Evolutionary conservation across 2,329 filamentous ascomycete species (phyloP), one percentile per base, ranked within the genome.

Genomic region (Ascochyta viciae-villosae): DNA sequence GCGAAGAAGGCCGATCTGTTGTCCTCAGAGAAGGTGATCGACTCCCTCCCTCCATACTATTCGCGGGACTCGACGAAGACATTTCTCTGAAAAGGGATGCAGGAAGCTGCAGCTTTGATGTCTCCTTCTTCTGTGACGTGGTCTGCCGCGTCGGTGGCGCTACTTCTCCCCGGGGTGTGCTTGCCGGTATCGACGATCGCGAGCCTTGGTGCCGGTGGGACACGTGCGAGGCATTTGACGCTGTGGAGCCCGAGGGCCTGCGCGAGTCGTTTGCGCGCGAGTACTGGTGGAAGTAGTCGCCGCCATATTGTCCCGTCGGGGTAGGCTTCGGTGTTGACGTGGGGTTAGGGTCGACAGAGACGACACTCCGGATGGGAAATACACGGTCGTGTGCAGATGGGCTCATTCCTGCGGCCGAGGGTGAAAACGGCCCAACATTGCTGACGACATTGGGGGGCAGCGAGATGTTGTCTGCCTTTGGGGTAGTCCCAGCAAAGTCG

Each of bases 281-380:
- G 43, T 63, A 68, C 29, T 62, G 64, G 53, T 71, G 58, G 68
- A 81, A 77, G 76, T 82, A 77, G 49, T 68, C 66, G 44, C 38
- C 37, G 41, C 53, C 59, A 15, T 37, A 57, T 54, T 55, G 56
- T 38, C 60, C 68, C 42, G 63, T 64, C 9, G 49, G 27, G 43
- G 64, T 64, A 15, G 44, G 23, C 40, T 56, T 58, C 7, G 58
- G 52, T 6, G 61, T 67, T 4, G 73, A 73, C 4, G 77, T 81
- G 2, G 77, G 75, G 10, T 74, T 81, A 2, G 77, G 85, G 63
- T 90, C 87, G 37, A 93, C 85, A 6, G 86, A 90, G 23, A 94
- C 81, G 39, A 91, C 87, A n/a, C 89, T 92, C 44, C 89, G 85
- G 29, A 94, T 89, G n/a, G 90, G 90, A 53, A 90, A 94, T 5